Percentiles rank a stretch among this genome's conserved stretches.
Evolutionary conservation across 106 monocot genomes (phyloP).

Genomic region (Apostasia shenzhenica): DNA sequence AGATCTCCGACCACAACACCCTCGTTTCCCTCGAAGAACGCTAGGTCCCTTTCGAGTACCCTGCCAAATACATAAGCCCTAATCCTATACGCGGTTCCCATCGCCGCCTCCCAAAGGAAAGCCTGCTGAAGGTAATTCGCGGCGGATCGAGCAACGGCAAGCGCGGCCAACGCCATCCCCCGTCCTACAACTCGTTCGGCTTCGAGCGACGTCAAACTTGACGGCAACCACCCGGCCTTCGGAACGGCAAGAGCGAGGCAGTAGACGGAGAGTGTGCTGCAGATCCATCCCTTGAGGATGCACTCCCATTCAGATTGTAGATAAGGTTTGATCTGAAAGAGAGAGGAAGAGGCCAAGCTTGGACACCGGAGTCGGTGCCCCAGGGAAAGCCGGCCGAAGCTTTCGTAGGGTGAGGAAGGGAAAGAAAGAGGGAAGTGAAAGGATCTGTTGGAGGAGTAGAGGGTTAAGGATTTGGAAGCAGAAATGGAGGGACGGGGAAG

Average conservation of each 20-base stretch:
- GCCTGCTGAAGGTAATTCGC: constrained; percentile 14
- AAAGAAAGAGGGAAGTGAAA: background rate
- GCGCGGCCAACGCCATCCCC: background rate
- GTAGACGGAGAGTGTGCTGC: constrained; percentile 10
- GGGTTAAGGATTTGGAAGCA: background rate
- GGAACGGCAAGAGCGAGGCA: constrained; percentile 13
- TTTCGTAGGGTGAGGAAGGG: background rate
- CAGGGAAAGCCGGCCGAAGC: background rate
- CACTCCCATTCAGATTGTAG: constrained; percentile 11
- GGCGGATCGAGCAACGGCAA: constrained; percentile 1
- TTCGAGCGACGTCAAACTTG: background rate
- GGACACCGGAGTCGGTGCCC: background rate
- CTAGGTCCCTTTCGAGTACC: constrained; percentile 50
- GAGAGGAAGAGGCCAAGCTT: constrained; percentile 1
- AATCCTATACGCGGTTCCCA: constrained; percentile 29
- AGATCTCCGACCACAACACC: constrained; percentile 49
- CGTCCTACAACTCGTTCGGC: background rate
- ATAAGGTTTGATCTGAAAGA: constrained; percentile 8
- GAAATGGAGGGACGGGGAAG: background rate
- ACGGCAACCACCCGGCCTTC: constrained; percentile 4
- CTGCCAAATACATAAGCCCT: constrained; percentile 47
- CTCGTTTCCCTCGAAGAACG: constrained; percentile 54
- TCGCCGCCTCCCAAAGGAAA: constrained; percentile 65
- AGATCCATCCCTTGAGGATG: constrained; percentile 18
- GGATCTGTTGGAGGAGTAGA: background rate